phyloP scores from a whole-genome alignment of 1,284 basidiomycete species.

The Rhodotorula sp. region DNA sequence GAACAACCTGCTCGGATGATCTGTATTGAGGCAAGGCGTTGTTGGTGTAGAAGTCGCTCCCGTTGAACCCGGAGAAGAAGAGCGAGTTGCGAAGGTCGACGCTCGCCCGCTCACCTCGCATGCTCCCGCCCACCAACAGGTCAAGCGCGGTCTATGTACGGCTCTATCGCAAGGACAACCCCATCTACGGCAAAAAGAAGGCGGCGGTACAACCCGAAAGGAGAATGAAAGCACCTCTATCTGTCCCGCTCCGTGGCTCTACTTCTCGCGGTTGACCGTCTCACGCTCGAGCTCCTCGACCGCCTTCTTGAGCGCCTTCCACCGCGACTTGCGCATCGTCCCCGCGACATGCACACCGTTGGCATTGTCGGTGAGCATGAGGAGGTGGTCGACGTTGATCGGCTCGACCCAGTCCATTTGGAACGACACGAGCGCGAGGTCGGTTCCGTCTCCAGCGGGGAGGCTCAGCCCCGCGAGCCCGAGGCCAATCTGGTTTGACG shows the following conservation, averaged over 20 bases:
- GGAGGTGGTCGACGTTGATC: not conserved
- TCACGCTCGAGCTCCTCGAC: not conserved
- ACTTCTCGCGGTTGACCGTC: not conserved
- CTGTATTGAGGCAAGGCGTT: no score
- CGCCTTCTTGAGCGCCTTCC: not conserved
- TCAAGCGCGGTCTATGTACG: no score
- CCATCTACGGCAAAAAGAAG: no score
- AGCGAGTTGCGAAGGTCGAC: no score
- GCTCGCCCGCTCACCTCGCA: no score
- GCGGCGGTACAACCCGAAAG: no score
- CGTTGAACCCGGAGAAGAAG: no score
- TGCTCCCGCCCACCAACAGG: no score
- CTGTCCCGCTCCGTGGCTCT: not conserved
- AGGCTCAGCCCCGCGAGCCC: not conserved
- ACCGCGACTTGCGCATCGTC: not conserved
- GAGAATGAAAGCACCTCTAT: no score
- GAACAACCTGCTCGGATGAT: no score
- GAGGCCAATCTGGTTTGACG: constrained; percentile 4
- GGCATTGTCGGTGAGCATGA: not conserved
- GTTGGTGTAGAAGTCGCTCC: no score
- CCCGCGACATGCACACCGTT: not conserved
- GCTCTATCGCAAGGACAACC: no score
- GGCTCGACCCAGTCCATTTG: not conserved
- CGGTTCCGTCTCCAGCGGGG: not conserved
- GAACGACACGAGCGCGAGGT: not conserved